phyloP scores from a whole-genome alignment of 2,329 filamentous ascomycete genomes.

The Diaporthe ilicicola region DNA sequence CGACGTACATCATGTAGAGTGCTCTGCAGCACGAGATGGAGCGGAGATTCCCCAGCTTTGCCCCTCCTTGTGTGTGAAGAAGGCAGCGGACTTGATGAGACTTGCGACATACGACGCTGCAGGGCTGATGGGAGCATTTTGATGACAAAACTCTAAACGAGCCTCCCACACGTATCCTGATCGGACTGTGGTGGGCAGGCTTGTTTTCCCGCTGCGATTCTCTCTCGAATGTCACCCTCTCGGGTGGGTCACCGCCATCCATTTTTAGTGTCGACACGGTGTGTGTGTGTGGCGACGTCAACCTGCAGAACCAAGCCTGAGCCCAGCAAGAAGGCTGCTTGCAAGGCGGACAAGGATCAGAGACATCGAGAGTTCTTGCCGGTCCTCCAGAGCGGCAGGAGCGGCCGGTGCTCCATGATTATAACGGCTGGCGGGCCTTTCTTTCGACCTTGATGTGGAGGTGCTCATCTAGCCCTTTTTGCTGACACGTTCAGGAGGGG shows the following conservation, averaged over 20 bases:
- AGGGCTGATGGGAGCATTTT: neutral
- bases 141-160: constrained; percentile 15
- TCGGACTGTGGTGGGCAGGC: neutral
- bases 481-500: too few relatives aligned
- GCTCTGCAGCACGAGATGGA: neutral
- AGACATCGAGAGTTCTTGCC: neutral
- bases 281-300: constrained; percentile 26
- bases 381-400: neutral
- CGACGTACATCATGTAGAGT: neutral
- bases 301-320: constrained; percentile 17
- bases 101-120: constrained; percentile 3
- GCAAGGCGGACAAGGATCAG: constrained; percentile 1
- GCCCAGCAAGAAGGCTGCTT: neutral
- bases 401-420: too few relatives aligned
- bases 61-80: neutral
- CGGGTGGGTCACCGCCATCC: neutral
- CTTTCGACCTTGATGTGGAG: too few relatives aligned
- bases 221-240: constrained; percentile 5
- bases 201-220: constrained; percentile 4
- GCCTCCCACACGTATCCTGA: constrained; percentile 9
- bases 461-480: too few relatives aligned
- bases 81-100: neutral
- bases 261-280: constrained; percentile 19
- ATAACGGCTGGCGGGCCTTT: too few relatives aligned
- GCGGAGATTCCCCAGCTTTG: neutral